These are phyloP conservation scores for Penicillium argentinense DNA, from an alignment of 495 filamentous ascomycete species.

Conservation along the genomic window DNA sequence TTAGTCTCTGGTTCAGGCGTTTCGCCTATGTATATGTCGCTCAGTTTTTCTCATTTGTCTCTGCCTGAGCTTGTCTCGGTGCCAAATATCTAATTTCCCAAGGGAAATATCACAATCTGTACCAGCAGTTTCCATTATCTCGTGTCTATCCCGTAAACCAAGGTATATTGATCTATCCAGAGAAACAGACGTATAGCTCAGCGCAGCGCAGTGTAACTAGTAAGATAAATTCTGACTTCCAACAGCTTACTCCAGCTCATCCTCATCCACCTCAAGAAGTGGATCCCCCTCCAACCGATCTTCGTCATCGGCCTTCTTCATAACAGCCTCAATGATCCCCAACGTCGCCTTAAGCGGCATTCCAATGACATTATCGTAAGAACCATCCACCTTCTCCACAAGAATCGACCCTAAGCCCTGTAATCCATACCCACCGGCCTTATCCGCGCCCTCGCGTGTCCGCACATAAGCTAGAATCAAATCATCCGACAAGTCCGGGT, in stretches of 20 bases:
- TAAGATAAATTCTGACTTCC: too few species aligned
- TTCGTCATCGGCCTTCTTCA: conserved; percentile 57
- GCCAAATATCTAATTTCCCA: conserved; percentile 19
- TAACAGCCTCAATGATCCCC: conserved; percentile 80
- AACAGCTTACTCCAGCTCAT: conserved; percentile 22
- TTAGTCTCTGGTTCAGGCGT: conserved; percentile 36
- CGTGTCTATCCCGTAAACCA: not conserved
- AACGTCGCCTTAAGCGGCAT: conserved; percentile 79
- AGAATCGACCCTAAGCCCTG: conserved; percentile 85
- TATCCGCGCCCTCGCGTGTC: conserved; percentile 91
- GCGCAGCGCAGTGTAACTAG: too few species aligned
- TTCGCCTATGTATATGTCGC: conserved; percentile 43
- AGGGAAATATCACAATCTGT: conserved; percentile 12
- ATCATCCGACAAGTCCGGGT: conserved; percentile 71
- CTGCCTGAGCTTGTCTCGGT: conserved; percentile 24
- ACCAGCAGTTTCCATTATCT: conserved; percentile 6
- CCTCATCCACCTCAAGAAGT: conserved; percentile 30
- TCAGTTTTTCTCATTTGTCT: conserved; percentile 27
- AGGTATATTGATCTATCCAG: conserved; percentile 10
- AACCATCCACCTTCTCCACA: conserved; percentile 84
- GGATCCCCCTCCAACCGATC: conserved; percentile 37
- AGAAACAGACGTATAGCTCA: not conserved
- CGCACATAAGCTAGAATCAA: conserved; percentile 82
- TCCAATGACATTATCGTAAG: conserved; percentile 94
- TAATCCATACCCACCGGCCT: conserved; percentile 93